A percentile compares a stretch with the other conserved stretches of the same genome.
Conservation (phyloP, 306 rosid species). For the Vachellia collinsii region DNA sequence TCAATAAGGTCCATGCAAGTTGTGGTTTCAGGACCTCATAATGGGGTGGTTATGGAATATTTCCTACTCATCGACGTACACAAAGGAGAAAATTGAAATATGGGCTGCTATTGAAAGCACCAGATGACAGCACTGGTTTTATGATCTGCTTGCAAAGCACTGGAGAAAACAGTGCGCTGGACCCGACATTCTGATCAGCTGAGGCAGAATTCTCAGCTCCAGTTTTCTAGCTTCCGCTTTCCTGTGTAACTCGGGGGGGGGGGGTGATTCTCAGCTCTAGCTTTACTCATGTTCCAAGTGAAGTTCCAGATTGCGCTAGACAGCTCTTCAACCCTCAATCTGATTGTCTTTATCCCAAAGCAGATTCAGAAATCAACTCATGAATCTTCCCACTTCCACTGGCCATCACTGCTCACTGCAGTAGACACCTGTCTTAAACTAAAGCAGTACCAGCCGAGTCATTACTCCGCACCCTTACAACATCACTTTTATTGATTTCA, state of each 20-base stretch:
- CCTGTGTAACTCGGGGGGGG: too few species aligned
- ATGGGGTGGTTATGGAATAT: conserved; percentile 17
- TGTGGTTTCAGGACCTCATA: conserved; percentile 5
- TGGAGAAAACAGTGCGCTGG: too few species aligned
- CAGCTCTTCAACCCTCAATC: too few species aligned
- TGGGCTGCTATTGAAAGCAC: not conserved
- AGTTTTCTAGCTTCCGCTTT: too few species aligned
- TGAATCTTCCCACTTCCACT: not conserved
- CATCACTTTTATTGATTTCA: not conserved
- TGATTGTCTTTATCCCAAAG: too few species aligned
- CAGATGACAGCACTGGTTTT: conserved; percentile 31
- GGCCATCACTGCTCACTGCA: too few species aligned
- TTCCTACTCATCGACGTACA: conserved; percentile 32
- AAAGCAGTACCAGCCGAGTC: too few species aligned
- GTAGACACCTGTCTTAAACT: too few species aligned
- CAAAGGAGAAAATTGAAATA: conserved; percentile 31
- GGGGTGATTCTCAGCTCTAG: not conserved
- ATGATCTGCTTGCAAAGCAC: not conserved
- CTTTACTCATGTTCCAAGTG: not conserved
- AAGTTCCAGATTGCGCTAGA: not conserved
- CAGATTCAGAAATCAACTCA: not conserved
- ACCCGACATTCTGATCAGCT: too few species aligned
- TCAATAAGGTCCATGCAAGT: conserved; percentile 19
- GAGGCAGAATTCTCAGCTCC: too few species aligned
- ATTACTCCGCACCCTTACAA: too few species aligned